Evolutionary conservation across 225 moss, liverwort and hornwort species (phyloP).

Genomic region (Climacium dendroides): DNA sequence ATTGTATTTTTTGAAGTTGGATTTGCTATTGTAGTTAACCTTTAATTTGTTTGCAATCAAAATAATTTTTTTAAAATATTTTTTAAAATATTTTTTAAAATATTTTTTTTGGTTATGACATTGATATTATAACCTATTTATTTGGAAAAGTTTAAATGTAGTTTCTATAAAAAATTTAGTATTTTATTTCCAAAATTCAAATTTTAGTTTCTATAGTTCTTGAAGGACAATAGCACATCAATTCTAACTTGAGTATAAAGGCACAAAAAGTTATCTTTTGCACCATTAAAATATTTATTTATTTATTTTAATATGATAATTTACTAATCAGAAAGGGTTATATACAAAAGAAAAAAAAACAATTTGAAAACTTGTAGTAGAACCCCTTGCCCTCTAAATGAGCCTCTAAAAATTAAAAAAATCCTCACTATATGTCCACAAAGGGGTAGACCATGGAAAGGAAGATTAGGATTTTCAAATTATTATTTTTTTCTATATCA

Average conservation of each 20-base stretch:
- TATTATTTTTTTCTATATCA: too few species aligned
- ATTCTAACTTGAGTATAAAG: neutral
- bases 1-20: neutral
- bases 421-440: too few species aligned
- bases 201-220: neutral
- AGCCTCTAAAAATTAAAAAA: too few species aligned
- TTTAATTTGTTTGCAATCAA: neutral
- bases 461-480: too few species aligned
- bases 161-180: neutral
- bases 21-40: fast-evolving
- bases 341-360: too few species aligned
- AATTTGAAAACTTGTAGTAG: too few species aligned
- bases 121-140: neutral
- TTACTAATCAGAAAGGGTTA: too few species aligned
- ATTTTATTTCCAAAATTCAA: neutral
- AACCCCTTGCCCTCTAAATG: too few species aligned
- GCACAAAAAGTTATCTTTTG: neutral
- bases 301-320: neutral
- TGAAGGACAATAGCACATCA: neutral
- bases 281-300: too few species aligned
- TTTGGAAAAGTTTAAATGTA: fast-evolving
- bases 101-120: neutral
- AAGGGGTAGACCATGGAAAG: too few species aligned
- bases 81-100: too few species aligned
- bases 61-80: too few species aligned